Evolutionary conservation across 2,329 filamentous ascomycete genomes (phyloP).

Genomic region (Fusarium vanettenii): DNA sequence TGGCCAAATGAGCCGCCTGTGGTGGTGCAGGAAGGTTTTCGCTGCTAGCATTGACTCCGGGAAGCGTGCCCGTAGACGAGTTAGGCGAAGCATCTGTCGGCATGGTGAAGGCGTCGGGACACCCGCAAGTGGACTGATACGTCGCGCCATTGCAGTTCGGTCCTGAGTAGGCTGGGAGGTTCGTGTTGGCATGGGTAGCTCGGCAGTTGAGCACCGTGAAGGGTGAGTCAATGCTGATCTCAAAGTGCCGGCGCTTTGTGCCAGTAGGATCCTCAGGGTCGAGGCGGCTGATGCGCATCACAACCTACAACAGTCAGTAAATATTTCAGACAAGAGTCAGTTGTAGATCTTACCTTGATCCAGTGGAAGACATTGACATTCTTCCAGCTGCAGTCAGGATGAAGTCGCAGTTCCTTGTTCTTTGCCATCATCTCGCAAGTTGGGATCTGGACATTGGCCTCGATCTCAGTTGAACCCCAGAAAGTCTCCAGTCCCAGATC

Average conservation of each 20-base stretch:
- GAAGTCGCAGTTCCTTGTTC: slow-evolving; percentile 72
- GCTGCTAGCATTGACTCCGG: slow-evolving; percentile 50
- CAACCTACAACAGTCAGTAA: slow-evolving; percentile 68
- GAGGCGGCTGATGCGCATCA: slow-evolving; percentile 88
- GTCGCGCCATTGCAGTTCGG: slow-evolving; percentile 61
- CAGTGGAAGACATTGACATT: slow-evolving; percentile 95
- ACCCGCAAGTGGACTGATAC: slow-evolving; percentile 63
- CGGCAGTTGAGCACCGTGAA: slow-evolving; percentile 94
- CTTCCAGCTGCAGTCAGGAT: slow-evolving; percentile 93
- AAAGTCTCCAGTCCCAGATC: slow-evolving; percentile 76
- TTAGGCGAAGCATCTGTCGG: slow-evolving; percentile 75
- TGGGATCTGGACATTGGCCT: slow-evolving; percentile 92
- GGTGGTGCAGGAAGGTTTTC: slow-evolving; percentile 60
- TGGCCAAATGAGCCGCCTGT: slow-evolving; percentile 63
- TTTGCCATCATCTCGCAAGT: slow-evolving; percentile 89
- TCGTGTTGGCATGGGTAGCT: slow-evolving; percentile 90
- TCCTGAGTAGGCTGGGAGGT: slow-evolving; percentile 80
- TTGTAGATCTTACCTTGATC: slow-evolving; percentile 79
- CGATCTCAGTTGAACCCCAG: slow-evolving; percentile 91
- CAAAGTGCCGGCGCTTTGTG: slow-evolving; percentile 85
- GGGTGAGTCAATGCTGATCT: slow-evolving; percentile 96
- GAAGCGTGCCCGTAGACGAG: slow-evolving; percentile 66
- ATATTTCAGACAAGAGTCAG: background rate
- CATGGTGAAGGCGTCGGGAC: slow-evolving; percentile 62
- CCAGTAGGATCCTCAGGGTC: slow-evolving; percentile 80